Percentiles rank a stretch among this genome's conserved stretches.
phyloP scores from a whole-genome alignment of 176 grass and related monocot species.

The Puya raimondii region DNA sequence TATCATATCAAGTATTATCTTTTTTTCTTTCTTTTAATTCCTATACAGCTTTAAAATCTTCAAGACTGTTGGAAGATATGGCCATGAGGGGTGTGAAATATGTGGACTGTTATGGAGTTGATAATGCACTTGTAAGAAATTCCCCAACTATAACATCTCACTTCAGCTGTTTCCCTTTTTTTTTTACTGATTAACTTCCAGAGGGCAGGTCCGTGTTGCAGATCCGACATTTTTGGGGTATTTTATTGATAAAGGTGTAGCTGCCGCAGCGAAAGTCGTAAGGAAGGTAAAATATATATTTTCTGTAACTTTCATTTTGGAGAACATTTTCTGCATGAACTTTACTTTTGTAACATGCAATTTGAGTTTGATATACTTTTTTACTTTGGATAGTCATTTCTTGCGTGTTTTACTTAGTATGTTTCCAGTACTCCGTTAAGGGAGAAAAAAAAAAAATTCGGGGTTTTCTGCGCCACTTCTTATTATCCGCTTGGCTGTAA shows the following conservation, averaged over 20 bases:
- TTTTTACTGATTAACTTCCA: slow-evolving; percentile 31
- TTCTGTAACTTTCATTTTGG: background rate
- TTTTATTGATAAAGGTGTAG: slow-evolving; percentile 87
- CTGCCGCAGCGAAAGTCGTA: slow-evolving; percentile 85
- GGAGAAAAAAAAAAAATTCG: background rate
- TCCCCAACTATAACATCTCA: background rate
- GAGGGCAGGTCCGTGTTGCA: slow-evolving; percentile 74
- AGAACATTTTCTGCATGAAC: background rate
- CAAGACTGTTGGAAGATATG: slow-evolving; percentile 89
- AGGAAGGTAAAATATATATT: slow-evolving; percentile 50
- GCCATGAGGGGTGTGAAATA: slow-evolving; percentile 67
- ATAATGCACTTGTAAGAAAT: slow-evolving; percentile 67
- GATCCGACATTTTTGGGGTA: slow-evolving; percentile 95
- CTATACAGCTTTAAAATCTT: slow-evolving; percentile 61
- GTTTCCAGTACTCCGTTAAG: too few species aligned
- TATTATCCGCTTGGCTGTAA: background rate
- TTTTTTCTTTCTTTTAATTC: slow-evolving; percentile 11
- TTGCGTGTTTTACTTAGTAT: background rate
- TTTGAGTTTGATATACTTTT: slow-evolving; percentile 4
- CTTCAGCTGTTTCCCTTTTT: slow-evolving; percentile 9
- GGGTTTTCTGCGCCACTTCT: background rate
- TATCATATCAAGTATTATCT: background rate
- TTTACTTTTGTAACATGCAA: background rate
- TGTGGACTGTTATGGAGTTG: slow-evolving; percentile 94
- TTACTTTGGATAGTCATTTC: background rate